phyloP scores from a whole-genome alignment of 2,329 filamentous ascomycete species.

The Botrytis tulipae region DNA sequence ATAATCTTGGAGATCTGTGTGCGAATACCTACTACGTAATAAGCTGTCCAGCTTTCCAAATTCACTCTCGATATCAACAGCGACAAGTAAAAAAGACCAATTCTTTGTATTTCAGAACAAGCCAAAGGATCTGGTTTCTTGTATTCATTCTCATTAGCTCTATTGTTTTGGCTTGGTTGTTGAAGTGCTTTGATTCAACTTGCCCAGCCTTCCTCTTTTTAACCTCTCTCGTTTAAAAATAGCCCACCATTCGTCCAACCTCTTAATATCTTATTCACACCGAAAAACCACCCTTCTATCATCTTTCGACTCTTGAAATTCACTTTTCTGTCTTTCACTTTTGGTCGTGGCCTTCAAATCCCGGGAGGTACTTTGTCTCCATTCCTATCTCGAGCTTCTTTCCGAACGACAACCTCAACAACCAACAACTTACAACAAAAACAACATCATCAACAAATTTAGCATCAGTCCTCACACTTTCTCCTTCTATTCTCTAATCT shows the following conservation, averaged over 20 bases:
- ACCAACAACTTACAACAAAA: constrained; percentile 5
- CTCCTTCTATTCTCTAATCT: not conserved
- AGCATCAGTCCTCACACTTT: constrained; percentile 15
- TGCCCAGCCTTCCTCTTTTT: constrained; percentile 17
- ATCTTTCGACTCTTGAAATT: constrained; percentile 11
- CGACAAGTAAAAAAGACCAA: not conserved
- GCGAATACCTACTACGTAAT: not conserved
- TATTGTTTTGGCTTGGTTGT: not conserved
- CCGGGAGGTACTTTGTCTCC: not conserved
- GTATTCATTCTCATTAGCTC: not conserved
- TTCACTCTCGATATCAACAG: not conserved
- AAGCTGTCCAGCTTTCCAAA: not conserved
- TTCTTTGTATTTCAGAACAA: not conserved
- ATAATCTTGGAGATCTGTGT: not conserved
- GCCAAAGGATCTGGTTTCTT: not conserved
- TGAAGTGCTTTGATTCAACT: constrained; percentile 5
- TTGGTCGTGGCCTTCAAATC: too few relatives aligned
- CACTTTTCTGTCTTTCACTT: constrained; percentile 1
- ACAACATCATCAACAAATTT: constrained; percentile 11
- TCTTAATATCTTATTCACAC: constrained; percentile 17
- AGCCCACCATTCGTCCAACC: constrained; percentile 15
- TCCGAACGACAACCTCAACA: not conserved
- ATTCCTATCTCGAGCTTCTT: not conserved
- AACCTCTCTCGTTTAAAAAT: constrained; percentile 12
- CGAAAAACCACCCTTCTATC: not conserved